Evolutionary conservation across 805 yeast genomes (phyloP).

Genomic region (Kodamaea jinghongensis): DNA sequence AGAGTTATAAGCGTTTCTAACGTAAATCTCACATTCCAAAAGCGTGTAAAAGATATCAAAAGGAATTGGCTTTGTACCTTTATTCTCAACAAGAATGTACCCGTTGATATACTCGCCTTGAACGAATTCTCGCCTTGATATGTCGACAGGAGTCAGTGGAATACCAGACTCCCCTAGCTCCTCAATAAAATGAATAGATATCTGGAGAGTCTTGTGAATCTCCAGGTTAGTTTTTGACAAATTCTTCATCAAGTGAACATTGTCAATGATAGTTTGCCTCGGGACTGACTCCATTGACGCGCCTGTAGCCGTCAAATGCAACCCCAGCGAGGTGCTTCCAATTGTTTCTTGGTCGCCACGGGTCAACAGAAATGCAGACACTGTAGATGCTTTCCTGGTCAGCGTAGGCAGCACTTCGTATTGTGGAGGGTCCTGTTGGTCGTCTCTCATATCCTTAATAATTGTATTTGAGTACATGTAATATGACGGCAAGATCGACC

Average conservation of each 20-base stretch:
- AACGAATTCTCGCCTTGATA: conserved; percentile 45
- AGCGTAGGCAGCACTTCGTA: conserved; percentile 11
- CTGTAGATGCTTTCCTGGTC: too few species aligned
- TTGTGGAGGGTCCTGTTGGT: conserved; percentile 18
- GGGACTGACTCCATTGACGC: background rate
- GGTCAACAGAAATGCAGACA: too few species aligned
- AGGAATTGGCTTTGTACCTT: conserved; percentile 38
- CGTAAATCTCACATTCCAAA: conserved; percentile 48
- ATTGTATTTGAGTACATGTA: conserved; percentile 28
- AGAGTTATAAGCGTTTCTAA: conserved; percentile 10
- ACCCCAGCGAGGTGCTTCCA: background rate
- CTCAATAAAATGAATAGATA: conserved; percentile 32
- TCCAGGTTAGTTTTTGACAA: conserved; percentile 28
- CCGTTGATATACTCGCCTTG: conserved; percentile 72
- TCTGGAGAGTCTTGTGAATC: conserved; percentile 19
- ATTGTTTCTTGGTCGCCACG: too few species aligned
- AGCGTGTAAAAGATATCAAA: conserved; percentile 64
- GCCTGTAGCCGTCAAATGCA: background rate
- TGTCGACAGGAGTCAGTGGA: conserved; percentile 17
- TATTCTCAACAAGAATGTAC: conserved; percentile 44
- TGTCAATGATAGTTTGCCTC: conserved; percentile 31
- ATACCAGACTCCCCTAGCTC: background rate
- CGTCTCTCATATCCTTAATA: conserved; percentile 8
- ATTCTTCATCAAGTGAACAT: conserved; percentile 32
- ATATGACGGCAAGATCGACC: conserved; percentile 38